Base-by-base conservation (phyloP, 2,329 filamentous ascomycete genomes). In the Verticillium klebahnii region DNA sequence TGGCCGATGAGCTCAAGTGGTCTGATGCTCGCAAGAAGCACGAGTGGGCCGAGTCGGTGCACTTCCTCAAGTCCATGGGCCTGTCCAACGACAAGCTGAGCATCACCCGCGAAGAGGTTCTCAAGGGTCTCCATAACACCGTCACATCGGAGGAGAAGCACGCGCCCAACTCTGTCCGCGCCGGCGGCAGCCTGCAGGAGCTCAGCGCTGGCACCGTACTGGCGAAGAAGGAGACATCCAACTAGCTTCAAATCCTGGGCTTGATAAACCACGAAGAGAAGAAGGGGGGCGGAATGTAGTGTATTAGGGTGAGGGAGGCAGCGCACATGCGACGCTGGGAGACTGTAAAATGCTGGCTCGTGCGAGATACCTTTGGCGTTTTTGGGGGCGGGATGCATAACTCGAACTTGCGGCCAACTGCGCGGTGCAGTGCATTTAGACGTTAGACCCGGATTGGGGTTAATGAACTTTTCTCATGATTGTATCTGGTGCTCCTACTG, bases 1-100 rank as follows among this genome's bases (percentile, higher is more conserved):
- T 92, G 87, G 83, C 77, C 32, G 85, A 88, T 65, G 89, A 92
- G 74, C 78, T 91, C 57, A 75, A 82, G 57, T 92, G 89, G 89
- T 81, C 79, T 67, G 75, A 74, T 59, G 78, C 79, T 61, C 78
- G 89, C 62, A 87, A 87, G 75, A 79, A 86, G 25, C 64, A 68
- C 0, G 77, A 78, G 70, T 80, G 65, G 88, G 88, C 72, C 82
- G 82, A 89, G 37, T 80, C 78, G 2, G 69, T 80, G 7, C 63
- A 64, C 1, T 82, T 80, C 69, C 72, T 82, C 59, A 70, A 71
- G 52, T 80, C 77, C 11, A 82, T 82, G 79, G 79, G 79, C 14
- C 67, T 82, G 32, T 65, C 70, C 3, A 63, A 66, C 56, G 69
- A 69, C 19, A 64, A 70, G 57, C 61, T 66, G 54, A 65, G 66